Base-by-base conservation (phyloP, 129 eudicot species). In the Artemisia tridentata region DNA sequence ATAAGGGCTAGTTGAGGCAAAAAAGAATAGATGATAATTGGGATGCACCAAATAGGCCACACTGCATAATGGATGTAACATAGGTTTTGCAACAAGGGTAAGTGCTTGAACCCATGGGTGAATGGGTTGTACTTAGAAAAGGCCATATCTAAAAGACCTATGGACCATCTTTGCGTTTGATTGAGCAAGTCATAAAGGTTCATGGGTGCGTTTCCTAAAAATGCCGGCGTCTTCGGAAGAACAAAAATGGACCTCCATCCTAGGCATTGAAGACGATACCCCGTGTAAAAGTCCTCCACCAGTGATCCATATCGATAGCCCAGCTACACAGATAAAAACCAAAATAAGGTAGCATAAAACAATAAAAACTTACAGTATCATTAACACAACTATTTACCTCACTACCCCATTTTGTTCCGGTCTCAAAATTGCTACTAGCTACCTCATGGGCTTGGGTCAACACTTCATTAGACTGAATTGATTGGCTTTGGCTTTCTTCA, bases 251-350 rank as follows among this genome's bases (percentile, higher is more conserved):
- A 64, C 66, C 21, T 80, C 83, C 83, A 80, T 53, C 88, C 85
- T 25, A 65, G 56, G 64, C 85, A 74, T 6, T 84, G 85, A 70
- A 84, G 64, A 50, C 46, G 79, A 27, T 65, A 81, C 10, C 88
- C 80, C 2, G 83, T 77, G 79, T 73, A 66, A 10, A 62, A 66
- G 76, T 84, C 85, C 65, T 84, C 88, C 4, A 80, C 78, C 70
- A 83, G 73, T 2, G 95, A 74, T 43, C 90, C 90, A 57, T 85
- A 88, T 9, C 80, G 74, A 64, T 73, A 73, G 7, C 89, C 89
- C 47, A 79, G 25, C 92, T 87, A 77, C 16, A 75, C 10, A 31
- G 21, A 38, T 29, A 65, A 3, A 13, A 65, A 55, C 34, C 48
- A 16, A 21, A 43, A 5, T 74, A 14, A 65, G 65, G 48, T 66